Conservation (phyloP, 805 yeast genomes). For the Lipomyces orientalis region DNA sequence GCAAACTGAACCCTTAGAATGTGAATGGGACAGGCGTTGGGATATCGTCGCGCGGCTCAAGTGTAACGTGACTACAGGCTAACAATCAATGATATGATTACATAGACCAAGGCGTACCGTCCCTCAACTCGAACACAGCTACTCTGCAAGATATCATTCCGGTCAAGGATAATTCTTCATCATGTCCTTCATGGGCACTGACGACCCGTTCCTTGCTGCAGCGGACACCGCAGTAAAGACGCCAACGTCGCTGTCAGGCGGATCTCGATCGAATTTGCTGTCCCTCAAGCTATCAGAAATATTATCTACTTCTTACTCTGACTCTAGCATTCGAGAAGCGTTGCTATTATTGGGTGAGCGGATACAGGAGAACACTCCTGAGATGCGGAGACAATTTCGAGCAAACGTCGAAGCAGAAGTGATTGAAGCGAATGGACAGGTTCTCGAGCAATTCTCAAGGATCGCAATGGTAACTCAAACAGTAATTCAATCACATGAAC, state of each 20-base stretch:
- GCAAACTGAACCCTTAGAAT: not conserved
- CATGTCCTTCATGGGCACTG: slow-evolving; percentile 21
- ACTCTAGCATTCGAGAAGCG: slow-evolving; percentile 43
- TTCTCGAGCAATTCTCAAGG: slow-evolving; percentile 46
- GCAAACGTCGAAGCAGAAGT: slow-evolving; percentile 46
- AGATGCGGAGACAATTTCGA: slow-evolving; percentile 44
- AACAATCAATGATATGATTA: not conserved
- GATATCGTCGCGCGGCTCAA: not conserved
- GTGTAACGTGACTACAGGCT: not conserved
- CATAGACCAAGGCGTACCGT: not conserved
- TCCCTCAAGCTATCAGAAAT: slow-evolving; percentile 38
- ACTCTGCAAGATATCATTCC: not conserved
- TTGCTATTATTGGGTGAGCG: slow-evolving; percentile 43
- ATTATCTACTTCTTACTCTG: slow-evolving; percentile 46
- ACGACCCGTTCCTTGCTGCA: slow-evolving; percentile 11
- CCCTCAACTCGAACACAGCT: not conserved
- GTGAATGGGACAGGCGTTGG: not conserved
- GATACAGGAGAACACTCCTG: slow-evolving; percentile 44
- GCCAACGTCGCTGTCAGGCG: slow-evolving; percentile 21
- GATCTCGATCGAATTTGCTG: slow-evolving; percentile 28
- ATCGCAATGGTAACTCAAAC: slow-evolving; percentile 38
- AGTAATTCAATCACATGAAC: not conserved
- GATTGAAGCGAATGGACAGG: slow-evolving; percentile 42
- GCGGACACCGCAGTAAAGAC: slow-evolving; percentile 21
- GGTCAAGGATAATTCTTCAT: slow-evolving; percentile 12